Percentiles rank a stretch among this genome's conserved stretches.
Conservation (phyloP, 2,329 filamentous ascomycete species). For the Lecanicillium sp. region DNA sequence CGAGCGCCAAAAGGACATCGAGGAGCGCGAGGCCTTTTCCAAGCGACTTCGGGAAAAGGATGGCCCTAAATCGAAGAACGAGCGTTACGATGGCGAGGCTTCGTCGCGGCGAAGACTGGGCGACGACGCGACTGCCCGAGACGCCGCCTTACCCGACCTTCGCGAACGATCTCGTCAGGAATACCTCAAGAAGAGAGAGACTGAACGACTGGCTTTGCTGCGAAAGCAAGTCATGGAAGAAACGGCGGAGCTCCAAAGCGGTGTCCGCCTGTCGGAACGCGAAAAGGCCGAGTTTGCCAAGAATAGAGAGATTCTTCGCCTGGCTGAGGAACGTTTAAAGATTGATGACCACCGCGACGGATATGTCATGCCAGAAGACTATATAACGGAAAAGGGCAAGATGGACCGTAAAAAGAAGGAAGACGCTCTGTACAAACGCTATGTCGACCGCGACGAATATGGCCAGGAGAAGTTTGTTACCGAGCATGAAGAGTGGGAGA, state of each 20-base stretch:
- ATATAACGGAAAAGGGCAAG: conserved; percentile 89
- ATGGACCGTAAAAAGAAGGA: conserved; percentile 82
- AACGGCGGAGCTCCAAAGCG: conserved; percentile 69
- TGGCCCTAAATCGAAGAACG: conserved; percentile 60
- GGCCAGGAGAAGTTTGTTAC: conserved; percentile 86
- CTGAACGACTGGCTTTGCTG: conserved; percentile 77
- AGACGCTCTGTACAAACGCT: conserved; percentile 81
- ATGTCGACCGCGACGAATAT: conserved; percentile 79
- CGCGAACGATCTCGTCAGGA: conserved; percentile 80
- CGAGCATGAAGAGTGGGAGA: conserved; percentile 94
- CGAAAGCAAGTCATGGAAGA: conserved; percentile 88
- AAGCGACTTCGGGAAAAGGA: conserved; percentile 67
- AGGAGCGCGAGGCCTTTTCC: conserved; percentile 75
- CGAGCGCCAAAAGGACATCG: conserved; percentile 57
- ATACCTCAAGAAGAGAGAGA: conserved; percentile 88
- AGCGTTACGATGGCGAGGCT: conserved; percentile 49
- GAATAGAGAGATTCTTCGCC: conserved; percentile 72
- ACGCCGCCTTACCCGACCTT: conserved; percentile 70
- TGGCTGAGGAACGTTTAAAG: conserved; percentile 75
- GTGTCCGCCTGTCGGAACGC: conserved; percentile 63
- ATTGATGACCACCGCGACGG: conserved; percentile 92
- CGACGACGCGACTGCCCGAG: conserved; percentile 55
- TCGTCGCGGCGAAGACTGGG: conserved; percentile 44
- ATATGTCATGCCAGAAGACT: conserved; percentile 89
- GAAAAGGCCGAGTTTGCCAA: conserved; percentile 86